Evolutionary conservation across 768 basidiomycete genomes (phyloP).

Genomic region (Pisolithus sp.): DNA sequence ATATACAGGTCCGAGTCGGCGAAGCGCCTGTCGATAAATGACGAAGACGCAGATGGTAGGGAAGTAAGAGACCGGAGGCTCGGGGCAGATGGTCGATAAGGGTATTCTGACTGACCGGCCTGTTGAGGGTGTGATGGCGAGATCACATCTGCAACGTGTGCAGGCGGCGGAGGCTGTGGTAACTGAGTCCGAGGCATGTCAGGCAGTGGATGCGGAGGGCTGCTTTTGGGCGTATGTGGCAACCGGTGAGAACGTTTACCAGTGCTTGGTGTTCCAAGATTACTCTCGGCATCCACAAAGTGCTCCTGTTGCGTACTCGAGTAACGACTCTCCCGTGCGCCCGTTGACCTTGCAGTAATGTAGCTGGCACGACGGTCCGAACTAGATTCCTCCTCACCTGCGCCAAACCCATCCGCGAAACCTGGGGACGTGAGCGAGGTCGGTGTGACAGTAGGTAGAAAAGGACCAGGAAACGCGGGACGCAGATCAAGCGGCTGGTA

Average conservation of each 20-base stretch:
- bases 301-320: slow-evolving; percentile 21
- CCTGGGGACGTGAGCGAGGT: slow-evolving; percentile 20
- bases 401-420: slow-evolving; percentile 16
- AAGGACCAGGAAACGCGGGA: slow-evolving; percentile 43
- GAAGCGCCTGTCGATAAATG: slow-evolving; percentile 48
- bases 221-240: slow-evolving; percentile 1
- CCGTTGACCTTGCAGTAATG: slow-evolving; percentile 38
- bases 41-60: slow-evolving; percentile 37
- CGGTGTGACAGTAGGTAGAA: slow-evolving; percentile 20
- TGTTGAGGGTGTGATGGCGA: slow-evolving; percentile 20
- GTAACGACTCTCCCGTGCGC: slow-evolving; percentile 24
- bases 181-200: background rate
- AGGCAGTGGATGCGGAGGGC: background rate
- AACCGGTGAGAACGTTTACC: background rate
- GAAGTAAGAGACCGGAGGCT: slow-evolving; percentile 23
- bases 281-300: slow-evolving; percentile 22
- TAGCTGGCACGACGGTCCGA: slow-evolving; percentile 54
- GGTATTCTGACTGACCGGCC: slow-evolving; percentile 12
- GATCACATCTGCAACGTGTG: slow-evolving; percentile 14
- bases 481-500: slow-evolving; percentile 56
- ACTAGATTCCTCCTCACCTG: slow-evolving; percentile 35
- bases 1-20: slow-evolving; percentile 36
- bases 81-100: slow-evolving; percentile 14
- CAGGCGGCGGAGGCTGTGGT: slow-evolving; percentile 16
- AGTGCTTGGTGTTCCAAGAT: slow-evolving; percentile 3